Evolutionary conservation across 768 basidiomycete species (phyloP).

Genomic region (Mycena rosella): DNA sequence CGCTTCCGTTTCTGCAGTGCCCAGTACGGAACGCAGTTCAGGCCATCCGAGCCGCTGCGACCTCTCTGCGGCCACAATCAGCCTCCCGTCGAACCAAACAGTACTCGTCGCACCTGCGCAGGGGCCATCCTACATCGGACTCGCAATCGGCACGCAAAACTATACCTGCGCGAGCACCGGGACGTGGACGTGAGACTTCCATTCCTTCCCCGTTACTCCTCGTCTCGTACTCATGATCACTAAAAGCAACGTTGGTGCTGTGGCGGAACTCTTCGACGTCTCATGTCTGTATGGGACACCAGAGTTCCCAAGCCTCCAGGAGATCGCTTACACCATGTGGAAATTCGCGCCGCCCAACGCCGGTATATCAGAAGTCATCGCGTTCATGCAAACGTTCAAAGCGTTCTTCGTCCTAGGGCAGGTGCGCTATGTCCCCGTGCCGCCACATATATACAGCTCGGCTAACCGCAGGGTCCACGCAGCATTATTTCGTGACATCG

Average conservation of each 20-base stretch:
- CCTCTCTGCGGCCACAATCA: slow-evolving; percentile 40
- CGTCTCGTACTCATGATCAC: slow-evolving; percentile 1
- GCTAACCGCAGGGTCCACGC: slow-evolving; percentile 33
- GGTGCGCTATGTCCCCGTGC: slow-evolving; percentile 7
- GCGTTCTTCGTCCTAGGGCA: slow-evolving; percentile 30
- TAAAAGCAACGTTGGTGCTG: slow-evolving; percentile 59
- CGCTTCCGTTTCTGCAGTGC: background rate
- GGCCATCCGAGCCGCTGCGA: slow-evolving; percentile 36
- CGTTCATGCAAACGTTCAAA: background rate
- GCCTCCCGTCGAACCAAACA: slow-evolving; percentile 43
- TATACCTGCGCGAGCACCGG: slow-evolving; percentile 63
- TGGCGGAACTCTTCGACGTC: slow-evolving; percentile 68
- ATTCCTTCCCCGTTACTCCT: background rate
- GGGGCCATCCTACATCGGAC: slow-evolving; percentile 54
- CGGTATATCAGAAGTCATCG: slow-evolving; percentile 6
- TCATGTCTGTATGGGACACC: slow-evolving; percentile 58
- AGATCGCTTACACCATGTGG: slow-evolving; percentile 46
- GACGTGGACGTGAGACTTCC: slow-evolving; percentile 55
- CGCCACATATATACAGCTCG: slow-evolving; percentile 9
- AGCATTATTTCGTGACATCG: slow-evolving; percentile 66
- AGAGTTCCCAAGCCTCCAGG: slow-evolving; percentile 46
- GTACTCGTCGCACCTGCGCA: slow-evolving; percentile 51
- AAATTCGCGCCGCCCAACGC: slow-evolving; percentile 34
- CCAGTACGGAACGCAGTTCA: background rate
- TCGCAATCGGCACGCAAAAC: slow-evolving; percentile 67